phyloP scores from a whole-genome alignment of 139 green algal species.

The Haematococcus lacustris region DNA sequence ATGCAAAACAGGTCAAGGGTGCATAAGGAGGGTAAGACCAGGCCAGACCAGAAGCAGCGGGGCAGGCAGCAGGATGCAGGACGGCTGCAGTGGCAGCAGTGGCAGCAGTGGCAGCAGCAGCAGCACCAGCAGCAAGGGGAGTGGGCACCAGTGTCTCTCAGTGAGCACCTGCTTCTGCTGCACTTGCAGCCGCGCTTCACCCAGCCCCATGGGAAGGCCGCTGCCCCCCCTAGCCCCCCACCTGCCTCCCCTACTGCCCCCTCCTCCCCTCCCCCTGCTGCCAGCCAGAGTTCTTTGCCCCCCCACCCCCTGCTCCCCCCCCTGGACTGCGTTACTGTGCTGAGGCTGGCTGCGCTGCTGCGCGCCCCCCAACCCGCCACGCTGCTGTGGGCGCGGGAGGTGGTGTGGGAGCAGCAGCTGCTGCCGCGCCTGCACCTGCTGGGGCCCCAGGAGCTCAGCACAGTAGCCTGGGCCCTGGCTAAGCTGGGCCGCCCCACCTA shows the following conservation, averaged over 20 bases:
- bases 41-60: constrained; percentile 21
- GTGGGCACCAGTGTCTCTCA: too few species aligned
- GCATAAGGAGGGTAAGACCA: too few species aligned
- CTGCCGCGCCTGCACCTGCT: not conserved
- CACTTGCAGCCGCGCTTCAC: not conserved
- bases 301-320: too few species aligned
- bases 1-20: too few species aligned
- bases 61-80: too few species aligned
- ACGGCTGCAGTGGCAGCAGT: constrained; percentile 6
- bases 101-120: not conserved
- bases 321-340: not conserved
- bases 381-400: too few species aligned
- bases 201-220: not conserved
- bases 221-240: not conserved
- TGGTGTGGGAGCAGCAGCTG: too few species aligned
- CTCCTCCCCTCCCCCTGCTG: not conserved
- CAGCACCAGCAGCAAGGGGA: not conserved
- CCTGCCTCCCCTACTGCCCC: not conserved
- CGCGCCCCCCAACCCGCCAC: not conserved
- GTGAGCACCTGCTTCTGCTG: too few species aligned
- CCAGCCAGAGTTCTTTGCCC: not conserved
- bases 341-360: not conserved
- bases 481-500: not conserved
- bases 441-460: not conserved
- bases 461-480: not conserved